phyloP scores from a whole-genome alignment of 129 eudicot genomes.

The Logfia minima region DNA sequence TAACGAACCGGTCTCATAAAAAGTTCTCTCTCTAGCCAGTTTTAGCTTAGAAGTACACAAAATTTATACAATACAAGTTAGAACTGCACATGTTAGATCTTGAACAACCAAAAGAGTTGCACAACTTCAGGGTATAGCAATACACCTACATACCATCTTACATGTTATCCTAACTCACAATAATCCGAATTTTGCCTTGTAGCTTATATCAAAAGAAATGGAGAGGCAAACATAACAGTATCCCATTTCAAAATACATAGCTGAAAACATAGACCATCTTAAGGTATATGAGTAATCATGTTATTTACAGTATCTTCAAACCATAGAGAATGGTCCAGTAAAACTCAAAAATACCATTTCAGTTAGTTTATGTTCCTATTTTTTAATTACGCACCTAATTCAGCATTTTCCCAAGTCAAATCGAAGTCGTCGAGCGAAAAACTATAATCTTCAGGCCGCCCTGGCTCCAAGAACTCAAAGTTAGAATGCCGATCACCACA shows the following conservation, averaged over 20 bases:
- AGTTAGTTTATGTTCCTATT: constrained; percentile 20
- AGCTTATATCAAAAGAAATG: neutral
- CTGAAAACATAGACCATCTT: neutral
- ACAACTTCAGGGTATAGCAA: too few species aligned
- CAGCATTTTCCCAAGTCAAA: constrained; percentile 31
- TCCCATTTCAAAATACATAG: neutral
- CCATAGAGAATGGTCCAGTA: constrained; percentile 22
- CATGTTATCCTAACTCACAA: too few species aligned
- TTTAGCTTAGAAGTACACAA: too few species aligned
- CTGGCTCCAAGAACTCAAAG: constrained; percentile 61
- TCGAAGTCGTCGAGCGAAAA: constrained; percentile 43
- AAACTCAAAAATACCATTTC: neutral
- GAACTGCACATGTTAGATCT: too few species aligned
- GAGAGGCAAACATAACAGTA: neutral
- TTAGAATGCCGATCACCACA: constrained; percentile 22
- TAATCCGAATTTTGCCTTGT: too few species aligned
- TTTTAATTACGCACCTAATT: neutral
- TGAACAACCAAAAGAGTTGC: too few species aligned
- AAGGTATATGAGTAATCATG: neutral
- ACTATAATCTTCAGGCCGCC: constrained; percentile 50
- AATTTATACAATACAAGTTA: too few species aligned
- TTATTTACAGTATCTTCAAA: constrained; percentile 18
- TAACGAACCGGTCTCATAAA: too few species aligned
- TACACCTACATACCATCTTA: too few species aligned
- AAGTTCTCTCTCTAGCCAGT: too few species aligned